Evolutionary conservation across 129 eudicot species (phyloP).

Genomic region (Artemisia annua): DNA sequence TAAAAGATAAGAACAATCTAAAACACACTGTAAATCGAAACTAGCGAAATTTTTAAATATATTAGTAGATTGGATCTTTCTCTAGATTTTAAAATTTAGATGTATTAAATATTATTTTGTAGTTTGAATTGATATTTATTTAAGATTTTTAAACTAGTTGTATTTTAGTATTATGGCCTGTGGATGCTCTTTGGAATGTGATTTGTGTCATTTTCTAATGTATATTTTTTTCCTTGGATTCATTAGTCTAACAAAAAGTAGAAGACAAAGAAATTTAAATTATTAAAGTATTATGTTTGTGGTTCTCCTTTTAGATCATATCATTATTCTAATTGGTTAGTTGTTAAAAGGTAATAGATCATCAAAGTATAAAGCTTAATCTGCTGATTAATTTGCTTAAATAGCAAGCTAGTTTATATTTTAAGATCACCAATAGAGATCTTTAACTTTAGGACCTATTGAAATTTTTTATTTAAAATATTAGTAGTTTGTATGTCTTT

Average conservation of each 20-base stretch:
- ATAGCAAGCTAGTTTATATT: background rate
- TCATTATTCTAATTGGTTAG: conserved; percentile 16
- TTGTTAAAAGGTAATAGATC: conserved; percentile 1
- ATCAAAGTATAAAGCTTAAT: conserved; percentile 11
- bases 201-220: conserved; percentile 39
- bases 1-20: too few species aligned
- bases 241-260: conserved; percentile 27
- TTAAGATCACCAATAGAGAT: background rate
- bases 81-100: too few species aligned
- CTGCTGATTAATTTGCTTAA: conserved; percentile 1
- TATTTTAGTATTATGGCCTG: background rate
- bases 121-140: background rate
- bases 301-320: conserved; percentile 13
- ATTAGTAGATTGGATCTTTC: too few species aligned
- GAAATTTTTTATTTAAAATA: background rate
- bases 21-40: too few species aligned
- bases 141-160: background rate
- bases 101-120: too few species aligned
- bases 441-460: background rate
- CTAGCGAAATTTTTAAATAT: too few species aligned
- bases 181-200: conserved; percentile 20
- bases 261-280: background rate
- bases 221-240: conserved; percentile 36
- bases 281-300: conserved; percentile 22
- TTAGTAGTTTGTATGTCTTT: background rate